phyloP scores from a whole-genome alignment of 129 eudicot species.

The Tagetes patula region DNA sequence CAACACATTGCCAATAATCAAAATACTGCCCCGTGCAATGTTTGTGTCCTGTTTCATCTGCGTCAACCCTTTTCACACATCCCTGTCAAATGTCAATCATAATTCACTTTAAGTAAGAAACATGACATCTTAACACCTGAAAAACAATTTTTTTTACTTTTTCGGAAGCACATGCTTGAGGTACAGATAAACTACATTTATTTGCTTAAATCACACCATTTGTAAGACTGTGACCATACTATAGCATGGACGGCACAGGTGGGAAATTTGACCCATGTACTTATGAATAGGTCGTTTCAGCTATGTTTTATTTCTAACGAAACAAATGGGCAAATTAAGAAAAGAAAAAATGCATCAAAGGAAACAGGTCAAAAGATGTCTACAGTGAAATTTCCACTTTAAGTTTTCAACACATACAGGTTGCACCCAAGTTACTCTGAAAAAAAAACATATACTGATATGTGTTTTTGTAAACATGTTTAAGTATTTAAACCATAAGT shows the following conservation, averaged over 20 bases:
- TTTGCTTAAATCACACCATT: neutral
- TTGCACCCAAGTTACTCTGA: neutral
- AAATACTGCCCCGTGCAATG: constrained; percentile 90
- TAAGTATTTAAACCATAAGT: neutral
- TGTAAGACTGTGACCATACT: neutral
- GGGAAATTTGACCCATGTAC: neutral
- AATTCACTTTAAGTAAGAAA: constrained; percentile 12
- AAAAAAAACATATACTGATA: neutral
- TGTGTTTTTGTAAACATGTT: neutral
- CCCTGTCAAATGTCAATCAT: constrained; percentile 49
- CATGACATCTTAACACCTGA: neutral
- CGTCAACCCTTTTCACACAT: constrained; percentile 67
- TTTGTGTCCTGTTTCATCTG: constrained; percentile 79
- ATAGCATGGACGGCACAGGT: neutral
- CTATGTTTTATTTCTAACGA: neutral
- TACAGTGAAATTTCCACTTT: neutral
- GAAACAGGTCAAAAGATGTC: neutral
- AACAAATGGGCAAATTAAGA: neutral
- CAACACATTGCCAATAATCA: constrained; percentile 84
- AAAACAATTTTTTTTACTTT: neutral
- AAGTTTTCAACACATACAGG: neutral
- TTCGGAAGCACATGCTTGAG: neutral
- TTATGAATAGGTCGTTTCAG: neutral
- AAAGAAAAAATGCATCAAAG: constrained; percentile 2
- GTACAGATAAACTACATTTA: neutral